These are phyloP conservation scores for Dactylellina sp. DNA, from an alignment of 2,329 filamentous ascomycete genomes.

Conservation along the genomic window DNA sequence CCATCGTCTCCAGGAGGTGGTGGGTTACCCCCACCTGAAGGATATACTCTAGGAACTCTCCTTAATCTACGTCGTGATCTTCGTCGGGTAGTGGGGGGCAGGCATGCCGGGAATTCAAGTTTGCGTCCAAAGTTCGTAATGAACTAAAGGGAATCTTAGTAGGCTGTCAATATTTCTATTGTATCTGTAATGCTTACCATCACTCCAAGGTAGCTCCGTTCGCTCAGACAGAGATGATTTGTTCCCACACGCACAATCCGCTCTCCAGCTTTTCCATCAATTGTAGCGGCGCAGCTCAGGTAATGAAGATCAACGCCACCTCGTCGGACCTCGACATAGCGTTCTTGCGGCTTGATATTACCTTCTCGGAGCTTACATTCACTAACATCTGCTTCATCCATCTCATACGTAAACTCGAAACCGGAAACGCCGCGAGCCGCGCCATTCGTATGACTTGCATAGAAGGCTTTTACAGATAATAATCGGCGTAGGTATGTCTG, in stretches of 20 bases:
- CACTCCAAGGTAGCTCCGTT: conserved; percentile 49
- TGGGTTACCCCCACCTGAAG: conserved; percentile 32
- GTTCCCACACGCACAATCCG: conserved; percentile 48
- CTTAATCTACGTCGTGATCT: conserved; percentile 48
- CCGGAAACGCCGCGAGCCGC: conserved; percentile 49
- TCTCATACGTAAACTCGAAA: conserved; percentile 55
- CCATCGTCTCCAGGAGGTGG: conserved; percentile 40
- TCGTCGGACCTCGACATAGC: conserved; percentile 47
- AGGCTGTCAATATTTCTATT: not conserved
- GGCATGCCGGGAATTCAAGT: conserved; percentile 51
- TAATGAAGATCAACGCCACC: conserved; percentile 48
- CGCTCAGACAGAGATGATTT: conserved; percentile 52
- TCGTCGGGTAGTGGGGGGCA: conserved; percentile 35
- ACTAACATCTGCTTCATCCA: conserved; percentile 49
- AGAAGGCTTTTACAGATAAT: conserved; percentile 53
- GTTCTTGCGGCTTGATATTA: conserved; percentile 8
- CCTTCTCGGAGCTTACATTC: conserved; percentile 44
- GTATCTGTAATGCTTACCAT: conserved; percentile 34
- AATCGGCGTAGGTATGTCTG: conserved; percentile 51
- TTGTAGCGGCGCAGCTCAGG: conserved; percentile 43
- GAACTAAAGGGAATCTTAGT: conserved; percentile 31
- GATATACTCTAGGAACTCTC: conserved; percentile 46
- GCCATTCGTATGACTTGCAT: conserved; percentile 51
- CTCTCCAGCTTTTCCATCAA: conserved; percentile 45
- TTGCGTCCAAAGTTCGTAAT: conserved; percentile 56